Evolutionary conservation across 148 eudicot species (phyloP).

Genomic region (Vaccinium myrtillus): DNA sequence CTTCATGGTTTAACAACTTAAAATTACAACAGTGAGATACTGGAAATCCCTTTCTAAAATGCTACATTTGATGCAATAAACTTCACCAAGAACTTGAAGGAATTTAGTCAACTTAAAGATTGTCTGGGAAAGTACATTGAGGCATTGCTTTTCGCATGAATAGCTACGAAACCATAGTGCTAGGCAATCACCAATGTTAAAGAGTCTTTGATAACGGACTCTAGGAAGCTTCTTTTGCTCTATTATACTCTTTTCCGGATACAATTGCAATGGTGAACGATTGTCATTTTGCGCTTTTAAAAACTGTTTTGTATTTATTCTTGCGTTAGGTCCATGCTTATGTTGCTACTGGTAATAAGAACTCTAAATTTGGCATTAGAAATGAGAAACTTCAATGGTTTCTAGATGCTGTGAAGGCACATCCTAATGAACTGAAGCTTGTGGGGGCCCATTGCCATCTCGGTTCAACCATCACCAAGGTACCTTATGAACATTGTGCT

Average conservation of each 20-base stretch:
- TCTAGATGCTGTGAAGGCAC: constrained; percentile 92
- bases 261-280: background rate
- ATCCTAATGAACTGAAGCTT: constrained; percentile 82
- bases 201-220: background rate
- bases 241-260: background rate
- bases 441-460: constrained; percentile 99
- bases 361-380: constrained; percentile 92
- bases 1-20: background rate
- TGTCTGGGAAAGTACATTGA: background rate
- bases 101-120: background rate
- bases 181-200: background rate
- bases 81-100: background rate
- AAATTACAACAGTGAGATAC: background rate
- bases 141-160: background rate
- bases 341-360: constrained; percentile 97
- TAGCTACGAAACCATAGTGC: background rate
- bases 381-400: constrained; percentile 98
- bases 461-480: constrained; percentile 96
- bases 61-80: background rate
- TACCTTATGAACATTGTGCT: constrained; percentile 10
- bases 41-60: background rate
- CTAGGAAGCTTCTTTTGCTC: background rate
- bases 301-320: background rate
- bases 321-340: constrained; percentile 61
- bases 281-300: background rate